phyloP scores from a whole-genome alignment of 306 rosid genomes.

The Coriaria nepalensis region DNA sequence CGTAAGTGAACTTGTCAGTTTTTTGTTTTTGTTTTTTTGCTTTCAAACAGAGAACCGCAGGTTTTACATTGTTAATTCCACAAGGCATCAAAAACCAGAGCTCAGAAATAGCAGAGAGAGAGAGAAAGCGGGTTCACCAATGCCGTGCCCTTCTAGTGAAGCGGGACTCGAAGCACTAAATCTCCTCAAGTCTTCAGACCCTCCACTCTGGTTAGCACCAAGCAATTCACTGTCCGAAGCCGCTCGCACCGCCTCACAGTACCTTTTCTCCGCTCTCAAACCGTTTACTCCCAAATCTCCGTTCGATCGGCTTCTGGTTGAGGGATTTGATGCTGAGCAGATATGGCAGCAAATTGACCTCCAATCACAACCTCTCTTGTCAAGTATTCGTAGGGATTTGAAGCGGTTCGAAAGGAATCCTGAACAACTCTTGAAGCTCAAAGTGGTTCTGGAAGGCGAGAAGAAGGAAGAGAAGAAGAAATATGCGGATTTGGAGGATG shows the following conservation, averaged over 20 bases:
- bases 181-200: conserved; percentile 37
- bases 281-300: conserved; percentile 60
- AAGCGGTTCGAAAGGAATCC: conserved; percentile 46
- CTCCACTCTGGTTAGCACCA: conserved; percentile 46
- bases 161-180: conserved; percentile 40
- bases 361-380: conserved; percentile 64
- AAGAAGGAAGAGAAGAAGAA: conserved; percentile 16
- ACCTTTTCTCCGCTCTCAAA: conserved; percentile 45
- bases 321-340: conserved; percentile 88
- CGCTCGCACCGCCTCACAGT: conserved; percentile 62
- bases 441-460: conserved; percentile 13
- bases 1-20: too few relatives aligned
- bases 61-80: neutral
- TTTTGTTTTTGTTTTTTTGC: too few relatives aligned
- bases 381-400: conserved; percentile 51
- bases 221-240: conserved; percentile 31
- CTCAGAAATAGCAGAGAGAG: neutral
- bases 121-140: conserved; percentile 8
- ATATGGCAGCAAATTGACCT: conserved; percentile 96
- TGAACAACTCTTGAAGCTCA: conserved; percentile 30
- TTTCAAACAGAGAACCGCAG: too few relatives aligned
- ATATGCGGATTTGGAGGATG: conserved; percentile 9
- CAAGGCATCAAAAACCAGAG: neutral
- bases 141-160: conserved; percentile 21
- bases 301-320: conserved; percentile 53